Evolutionary conservation across 441 rosid species (phyloP).

Genomic region (Brassica hybrid): DNA sequence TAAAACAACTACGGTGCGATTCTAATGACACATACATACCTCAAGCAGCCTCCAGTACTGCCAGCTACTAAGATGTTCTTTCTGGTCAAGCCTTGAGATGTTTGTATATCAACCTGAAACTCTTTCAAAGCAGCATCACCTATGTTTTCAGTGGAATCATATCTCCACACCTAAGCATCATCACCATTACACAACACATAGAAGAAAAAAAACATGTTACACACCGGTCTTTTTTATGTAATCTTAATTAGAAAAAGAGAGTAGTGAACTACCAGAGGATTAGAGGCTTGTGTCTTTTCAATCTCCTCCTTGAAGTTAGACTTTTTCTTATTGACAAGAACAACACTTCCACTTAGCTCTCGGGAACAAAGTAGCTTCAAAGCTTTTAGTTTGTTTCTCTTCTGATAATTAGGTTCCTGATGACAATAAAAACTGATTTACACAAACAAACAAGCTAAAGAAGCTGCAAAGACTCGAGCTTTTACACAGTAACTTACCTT

Average conservation of each 20-base stretch:
- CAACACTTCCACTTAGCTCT: conserved; percentile 60
- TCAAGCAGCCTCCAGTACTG: conserved; percentile 55
- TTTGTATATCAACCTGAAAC: conserved; percentile 46
- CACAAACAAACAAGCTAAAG: background rate
- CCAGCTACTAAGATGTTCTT: conserved; percentile 63
- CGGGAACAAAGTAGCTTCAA: conserved; percentile 57
- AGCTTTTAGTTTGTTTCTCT: conserved; percentile 42
- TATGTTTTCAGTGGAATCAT: conserved; percentile 25
- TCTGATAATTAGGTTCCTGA: conserved; percentile 37
- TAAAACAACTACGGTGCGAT: too few relatives aligned
- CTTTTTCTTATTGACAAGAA: conserved; percentile 45
- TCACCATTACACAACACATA: conserved; percentile 20
- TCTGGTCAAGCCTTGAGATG: conserved; percentile 59
- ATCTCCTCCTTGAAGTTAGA: conserved; percentile 63
- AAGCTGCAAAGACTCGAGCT: background rate
- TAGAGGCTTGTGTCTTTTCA: conserved; percentile 57
- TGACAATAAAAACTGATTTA: background rate
- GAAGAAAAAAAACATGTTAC: background rate
- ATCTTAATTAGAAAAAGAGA: background rate
- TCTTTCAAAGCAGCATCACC: conserved; percentile 66
- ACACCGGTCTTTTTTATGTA: background rate
- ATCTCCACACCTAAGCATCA: conserved; percentile 42
- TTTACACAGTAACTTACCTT: conserved; percentile 31
- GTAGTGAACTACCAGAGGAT: conserved; percentile 54
- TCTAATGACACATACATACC: conserved; percentile 49